phyloP scores from a whole-genome alignment of 768 basidiomycete species.

The Leccinum broughii region DNA sequence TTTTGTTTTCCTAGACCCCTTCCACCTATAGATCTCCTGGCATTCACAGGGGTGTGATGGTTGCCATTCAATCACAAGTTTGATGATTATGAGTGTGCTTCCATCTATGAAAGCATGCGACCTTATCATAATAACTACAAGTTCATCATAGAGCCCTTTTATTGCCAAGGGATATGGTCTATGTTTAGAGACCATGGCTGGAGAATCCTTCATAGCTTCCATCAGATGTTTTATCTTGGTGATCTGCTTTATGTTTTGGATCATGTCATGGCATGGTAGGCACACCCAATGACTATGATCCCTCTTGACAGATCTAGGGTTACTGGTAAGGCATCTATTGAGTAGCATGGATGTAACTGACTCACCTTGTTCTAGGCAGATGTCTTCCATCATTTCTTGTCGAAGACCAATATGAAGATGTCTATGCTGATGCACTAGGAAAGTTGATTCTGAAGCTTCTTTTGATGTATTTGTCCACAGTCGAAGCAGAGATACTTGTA shows the following conservation, averaged over 20 bases:
- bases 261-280: background rate
- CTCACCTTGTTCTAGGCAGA: background rate
- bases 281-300: too few species aligned
- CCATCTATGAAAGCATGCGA: constrained; percentile 7
- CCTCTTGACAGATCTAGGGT: too few species aligned
- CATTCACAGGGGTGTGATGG: background rate
- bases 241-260: background rate
- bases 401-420: background rate
- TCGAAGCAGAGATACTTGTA: too few species aligned
- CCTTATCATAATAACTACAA: constrained; percentile 1
- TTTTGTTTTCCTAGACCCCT: background rate
- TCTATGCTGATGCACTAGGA: background rate
- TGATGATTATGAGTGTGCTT: background rate
- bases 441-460: too few species aligned
- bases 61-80: background rate
- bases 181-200: constrained; percentile 12
- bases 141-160: constrained; percentile 2
- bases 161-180: constrained; percentile 1
- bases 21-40: background rate
- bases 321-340: too few species aligned
- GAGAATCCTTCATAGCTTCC: background rate
- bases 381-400: too few species aligned
- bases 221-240: constrained; percentile 12
- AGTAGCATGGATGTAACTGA: too few species aligned
- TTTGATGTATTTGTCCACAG: too few species aligned